Base-by-base conservation (phyloP, 106 monocot genomes). In the Acorus gramineus region DNA sequence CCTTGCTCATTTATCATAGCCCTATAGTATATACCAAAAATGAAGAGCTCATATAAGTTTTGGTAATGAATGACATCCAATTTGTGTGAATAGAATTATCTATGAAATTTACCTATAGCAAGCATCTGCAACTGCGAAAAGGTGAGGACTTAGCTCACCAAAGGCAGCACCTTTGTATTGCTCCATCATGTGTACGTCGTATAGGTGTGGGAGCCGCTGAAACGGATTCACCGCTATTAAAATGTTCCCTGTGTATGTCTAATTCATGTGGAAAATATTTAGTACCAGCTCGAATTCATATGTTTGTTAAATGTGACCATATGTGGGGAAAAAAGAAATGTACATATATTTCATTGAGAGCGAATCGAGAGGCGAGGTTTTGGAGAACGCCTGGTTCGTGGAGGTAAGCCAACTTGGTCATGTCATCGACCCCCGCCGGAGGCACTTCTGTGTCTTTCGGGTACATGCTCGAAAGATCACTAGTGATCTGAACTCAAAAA, bases 161-260 rank as follows among this genome's bases (percentile, higher is more conserved):
- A 93, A 86, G 11, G 79, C 4, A 28, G 93, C 93, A 45, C 93
- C 93, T 49, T 93, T 93, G 73, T 93, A 93, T 50, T 93, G 89
- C 70, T 93, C 86, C 93, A 93, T 93, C 93, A 89, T 93, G 61
- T 93, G 86, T 5, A 77, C 74, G 52, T 93, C 93, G 52, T 93
- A 93, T 45, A 93, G 68, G 81, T 93, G 89, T 14, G 89, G 89
- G 44, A 93, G 72, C 74, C 93, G 71, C 69, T 73, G 76, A 67
- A 93, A 93, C 5, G 93, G 93, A 72, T 93, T 93, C 63, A 93
- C 93, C 5, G 93, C 93, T 42, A 93, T 93, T 65, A 93, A 71
- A 48, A 93, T 93, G 52, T 93, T 93, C 8, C 93, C 93, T n/a
- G 93, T 93, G 67, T 93, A 93, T n/a, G 89, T 93, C 93, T 93